Evolutionary conservation across 1,284 basidiomycete genomes (phyloP).

Genomic region (Fomes fomentarius): DNA sequence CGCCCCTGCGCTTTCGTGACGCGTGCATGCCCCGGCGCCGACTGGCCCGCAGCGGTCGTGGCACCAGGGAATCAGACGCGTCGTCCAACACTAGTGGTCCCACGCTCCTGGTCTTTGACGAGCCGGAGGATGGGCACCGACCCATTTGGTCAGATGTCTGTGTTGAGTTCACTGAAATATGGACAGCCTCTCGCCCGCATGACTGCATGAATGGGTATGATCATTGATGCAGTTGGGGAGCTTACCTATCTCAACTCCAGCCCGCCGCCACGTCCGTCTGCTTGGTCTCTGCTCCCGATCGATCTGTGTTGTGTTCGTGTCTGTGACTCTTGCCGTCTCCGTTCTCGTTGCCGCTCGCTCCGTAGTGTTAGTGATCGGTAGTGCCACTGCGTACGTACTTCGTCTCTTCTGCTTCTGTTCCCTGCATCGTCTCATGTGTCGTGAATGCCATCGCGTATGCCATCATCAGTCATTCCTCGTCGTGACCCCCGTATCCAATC

Average conservation of each 20-base stretch:
- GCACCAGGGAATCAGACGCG: not conserved
- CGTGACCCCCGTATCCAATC: conserved; percentile 8
- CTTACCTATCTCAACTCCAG: conserved; percentile 12
- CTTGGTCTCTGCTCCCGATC: conserved; percentile 3
- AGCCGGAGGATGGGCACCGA: not conserved
- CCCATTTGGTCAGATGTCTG: not conserved
- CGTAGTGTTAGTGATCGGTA: not conserved
- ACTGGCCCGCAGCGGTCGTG: conserved; percentile 19
- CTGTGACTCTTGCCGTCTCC: not conserved
- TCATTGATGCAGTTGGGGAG: conserved; percentile 18
- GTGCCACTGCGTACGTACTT: not conserved
- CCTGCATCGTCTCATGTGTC: not conserved
- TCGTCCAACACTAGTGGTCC: not conserved
- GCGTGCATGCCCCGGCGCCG: conserved; percentile 19
- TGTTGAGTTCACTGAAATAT: no score
- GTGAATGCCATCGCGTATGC: conserved; percentile 1
- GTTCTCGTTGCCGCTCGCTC: not conserved
- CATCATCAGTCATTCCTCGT: not conserved
- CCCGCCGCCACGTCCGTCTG: conserved; percentile 9
- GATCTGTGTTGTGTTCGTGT: conserved; percentile 13
- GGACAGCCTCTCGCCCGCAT: conserved; percentile 8
- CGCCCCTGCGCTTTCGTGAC: conserved; percentile 18
- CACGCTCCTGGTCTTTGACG: conserved; percentile 10
- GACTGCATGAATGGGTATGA: conserved; percentile 15
- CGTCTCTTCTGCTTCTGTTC: not conserved